Conservation (phyloP, 2,329 filamentous ascomycete genomes). For the Truncatella angustata region DNA sequence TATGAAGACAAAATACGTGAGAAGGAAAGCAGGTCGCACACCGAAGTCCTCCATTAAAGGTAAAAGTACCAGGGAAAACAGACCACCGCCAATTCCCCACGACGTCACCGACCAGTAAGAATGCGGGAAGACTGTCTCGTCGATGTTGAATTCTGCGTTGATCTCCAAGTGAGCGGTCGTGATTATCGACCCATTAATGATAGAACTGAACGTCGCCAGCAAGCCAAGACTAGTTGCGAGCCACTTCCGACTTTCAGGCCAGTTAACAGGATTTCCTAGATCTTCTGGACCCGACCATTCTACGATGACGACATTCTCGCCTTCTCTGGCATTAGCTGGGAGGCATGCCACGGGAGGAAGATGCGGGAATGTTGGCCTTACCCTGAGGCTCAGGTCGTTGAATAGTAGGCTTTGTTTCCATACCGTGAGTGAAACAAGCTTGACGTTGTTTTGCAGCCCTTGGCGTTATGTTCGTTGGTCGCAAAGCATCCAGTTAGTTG, state of each 20-base stretch:
- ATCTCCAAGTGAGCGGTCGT: conserved; percentile 32
- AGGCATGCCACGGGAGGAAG: no score
- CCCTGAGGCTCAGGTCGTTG: background rate
- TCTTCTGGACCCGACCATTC: conserved; percentile 30
- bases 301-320: background rate
- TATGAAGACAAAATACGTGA: conserved; percentile 21
- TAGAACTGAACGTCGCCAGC: conserved; percentile 29
- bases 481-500: no score
- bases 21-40: conserved; percentile 22
- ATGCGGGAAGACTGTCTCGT: conserved; percentile 34
- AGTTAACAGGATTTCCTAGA: conserved; percentile 36
- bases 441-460: no score
- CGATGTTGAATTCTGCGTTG: conserved; percentile 37
- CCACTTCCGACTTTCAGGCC: conserved; percentile 34
- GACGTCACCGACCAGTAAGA: conserved; percentile 37
- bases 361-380: background rate
- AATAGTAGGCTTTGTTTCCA: background rate
- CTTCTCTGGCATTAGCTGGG: no score
- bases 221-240: conserved; percentile 23
- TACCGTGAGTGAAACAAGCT: background rate
- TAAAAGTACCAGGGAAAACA: conserved; percentile 36
- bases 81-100: conserved; percentile 36
- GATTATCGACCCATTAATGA: conserved; percentile 36
- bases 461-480: no score
- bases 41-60: conserved; percentile 39